Base-by-base conservation (phyloP, 2,329 filamentous ascomycete species). In the Leptographium lundbergii region DNA sequence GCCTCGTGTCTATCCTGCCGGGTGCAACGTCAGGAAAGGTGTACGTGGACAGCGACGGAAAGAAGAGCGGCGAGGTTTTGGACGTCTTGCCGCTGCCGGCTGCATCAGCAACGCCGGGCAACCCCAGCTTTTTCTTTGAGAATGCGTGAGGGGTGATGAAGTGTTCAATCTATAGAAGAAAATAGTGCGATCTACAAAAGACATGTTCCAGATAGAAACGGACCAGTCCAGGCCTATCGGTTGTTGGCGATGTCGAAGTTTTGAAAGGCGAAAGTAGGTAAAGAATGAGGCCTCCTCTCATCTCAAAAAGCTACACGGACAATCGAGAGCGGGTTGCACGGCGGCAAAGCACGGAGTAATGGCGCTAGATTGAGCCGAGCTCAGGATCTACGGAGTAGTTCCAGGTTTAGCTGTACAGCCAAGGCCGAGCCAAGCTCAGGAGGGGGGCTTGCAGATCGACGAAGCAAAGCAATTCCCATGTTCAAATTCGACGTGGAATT, bases 81-180 rank as follows among this genome's bases (percentile, higher is more conserved):
- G 81, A 81, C 65, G 76, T 80, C 63, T 75, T 77, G 64, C 79
- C 84, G 2, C 76, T 75, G 1, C 70, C 76, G 57, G 89, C 89
- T 14, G 88, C 89, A 67, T 78, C 78, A 65, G 90, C 92, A 6
- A 84, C 94, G 60, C 92, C 92, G 17, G 91, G 91, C 51, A 63
- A 59, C 59, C 64, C 64, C 11, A 65, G 59, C 53, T 65, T 65
- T 57, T 63, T 64, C 57, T 65, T 65, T 58, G 64, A 65, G 61
- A 65, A 65, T n/a, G 56, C 59, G 24, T 48, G 24, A 32, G 29
- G 29, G 17, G 19, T 6, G 19, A 19, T n/a, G 42, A 45, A 7
- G 19, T 6, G 4, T 22, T n/a, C 5, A 9, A 45, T 1, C 42
- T n/a, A n/a, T 32, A 50, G 13, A 48, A 17, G 29, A 32, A 32